phyloP scores from a whole-genome alignment of 192 early-diverging fungal genomes.

The Backusella circina region DNA sequence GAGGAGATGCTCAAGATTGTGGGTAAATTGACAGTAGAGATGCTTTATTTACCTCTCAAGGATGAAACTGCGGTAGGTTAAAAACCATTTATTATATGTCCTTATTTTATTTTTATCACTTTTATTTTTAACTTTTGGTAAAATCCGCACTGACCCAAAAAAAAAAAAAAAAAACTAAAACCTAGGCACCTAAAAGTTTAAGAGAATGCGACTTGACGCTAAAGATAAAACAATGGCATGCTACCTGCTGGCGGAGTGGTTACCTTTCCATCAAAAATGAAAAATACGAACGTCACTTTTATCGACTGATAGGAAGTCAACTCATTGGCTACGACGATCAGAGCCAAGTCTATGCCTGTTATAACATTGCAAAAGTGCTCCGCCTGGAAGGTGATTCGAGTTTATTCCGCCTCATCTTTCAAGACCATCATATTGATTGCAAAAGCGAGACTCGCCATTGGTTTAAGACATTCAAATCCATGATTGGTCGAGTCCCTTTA shows the following conservation, averaged over 20 bases:
- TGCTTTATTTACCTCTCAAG: conserved; percentile 25
- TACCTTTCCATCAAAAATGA: conserved; percentile 8
- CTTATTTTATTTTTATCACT: not conserved
- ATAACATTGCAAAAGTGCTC: conserved; percentile 12
- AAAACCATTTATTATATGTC: too few relatives aligned
- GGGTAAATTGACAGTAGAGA: conserved; percentile 20
- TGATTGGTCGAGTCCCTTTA: conserved; percentile 17
- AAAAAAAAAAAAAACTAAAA: not conserved
- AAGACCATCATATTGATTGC: conserved; percentile 16
- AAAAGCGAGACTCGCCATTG: conserved; percentile 18
- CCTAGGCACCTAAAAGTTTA: conserved; percentile 14
- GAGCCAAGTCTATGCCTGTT: conserved; percentile 4
- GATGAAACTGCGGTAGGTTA: conserved; percentile 12
- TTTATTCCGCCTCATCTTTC: conserved; percentile 11
- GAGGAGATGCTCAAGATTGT: conserved; percentile 21
- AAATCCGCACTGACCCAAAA: not conserved
- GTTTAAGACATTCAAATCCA: conserved; percentile 8
- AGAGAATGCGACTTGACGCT: conserved; percentile 20
- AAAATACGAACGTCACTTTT: conserved; percentile 2
- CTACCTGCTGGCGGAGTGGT: conserved; percentile 20
- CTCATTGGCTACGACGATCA: conserved; percentile 5
- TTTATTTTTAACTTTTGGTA: not conserved
- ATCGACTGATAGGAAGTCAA: conserved; percentile 18
- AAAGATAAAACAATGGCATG: conserved; percentile 29
- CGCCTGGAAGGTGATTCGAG: not conserved